Conservation (phyloP, 2,329 filamentous ascomycete species). For the Botryosphaeria dothidea region DNA sequence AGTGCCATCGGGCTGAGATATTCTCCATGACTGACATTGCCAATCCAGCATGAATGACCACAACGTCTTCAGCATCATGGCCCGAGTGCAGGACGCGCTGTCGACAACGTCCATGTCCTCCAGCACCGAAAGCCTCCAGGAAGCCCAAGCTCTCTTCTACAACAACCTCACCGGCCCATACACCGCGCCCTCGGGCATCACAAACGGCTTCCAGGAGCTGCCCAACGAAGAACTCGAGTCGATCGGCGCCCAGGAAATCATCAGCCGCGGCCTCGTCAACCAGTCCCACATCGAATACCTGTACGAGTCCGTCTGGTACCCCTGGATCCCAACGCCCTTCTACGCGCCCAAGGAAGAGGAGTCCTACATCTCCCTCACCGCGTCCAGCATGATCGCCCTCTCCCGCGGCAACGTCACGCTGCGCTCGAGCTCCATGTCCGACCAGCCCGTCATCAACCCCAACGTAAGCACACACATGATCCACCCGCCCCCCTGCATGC, state of each 20-base stretch:
- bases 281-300: slow-evolving; percentile 30
- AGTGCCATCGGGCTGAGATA: background rate
- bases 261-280: slow-evolving; percentile 25
- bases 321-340: slow-evolving; percentile 26
- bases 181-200: slow-evolving; percentile 34
- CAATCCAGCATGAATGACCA: slow-evolving; percentile 26
- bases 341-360: slow-evolving; percentile 26
- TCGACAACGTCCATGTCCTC: slow-evolving; percentile 30
- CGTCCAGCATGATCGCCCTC: slow-evolving; percentile 27
- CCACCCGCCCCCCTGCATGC: too few species aligned
- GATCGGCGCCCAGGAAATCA: slow-evolving; percentile 26
- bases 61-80: slow-evolving; percentile 32
- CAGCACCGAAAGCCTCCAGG: slow-evolving; percentile 27
- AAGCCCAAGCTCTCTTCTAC: slow-evolving; percentile 30
- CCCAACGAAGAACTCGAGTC: slow-evolving; percentile 22
- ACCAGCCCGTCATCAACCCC: slow-evolving; percentile 24
- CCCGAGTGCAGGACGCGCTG: slow-evolving; percentile 25
- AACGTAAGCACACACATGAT: too few species aligned
- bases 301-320: slow-evolving; percentile 28
- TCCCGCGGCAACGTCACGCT: slow-evolving; percentile 24
- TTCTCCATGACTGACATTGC: background rate
- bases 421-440: slow-evolving; percentile 17
- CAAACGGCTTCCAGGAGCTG: slow-evolving; percentile 35
- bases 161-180: slow-evolving; percentile 31
- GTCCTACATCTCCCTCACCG: slow-evolving; percentile 37